These are phyloP conservation scores for Cordyceps pruinosa DNA, from an alignment of 2,329 filamentous ascomycete species.

Conservation along the genomic window DNA sequence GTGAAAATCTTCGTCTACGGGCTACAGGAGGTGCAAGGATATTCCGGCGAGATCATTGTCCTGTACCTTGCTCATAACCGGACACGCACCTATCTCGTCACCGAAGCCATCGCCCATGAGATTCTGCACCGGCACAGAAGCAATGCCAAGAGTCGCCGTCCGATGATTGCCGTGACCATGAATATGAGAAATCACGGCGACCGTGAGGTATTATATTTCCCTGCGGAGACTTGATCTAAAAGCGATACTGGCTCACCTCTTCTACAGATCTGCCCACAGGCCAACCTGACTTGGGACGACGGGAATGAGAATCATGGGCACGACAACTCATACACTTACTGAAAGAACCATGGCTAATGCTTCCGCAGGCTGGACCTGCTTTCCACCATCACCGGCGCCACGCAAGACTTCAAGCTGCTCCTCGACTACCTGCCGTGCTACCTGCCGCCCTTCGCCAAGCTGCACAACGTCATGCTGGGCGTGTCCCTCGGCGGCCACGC, in stretches of 20 bases:
- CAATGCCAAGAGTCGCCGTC: background rate
- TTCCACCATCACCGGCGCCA: background rate
- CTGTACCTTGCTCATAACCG: slow-evolving; percentile 7
- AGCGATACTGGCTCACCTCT: background rate
- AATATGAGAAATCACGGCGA: slow-evolving; percentile 12
- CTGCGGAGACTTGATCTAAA: background rate
- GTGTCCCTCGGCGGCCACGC: slow-evolving; percentile 8
- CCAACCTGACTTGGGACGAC: background rate
- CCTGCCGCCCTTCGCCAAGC: background rate
- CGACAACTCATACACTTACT: background rate
- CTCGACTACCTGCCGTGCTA: slow-evolving; percentile 4
- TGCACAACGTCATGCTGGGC: slow-evolving; percentile 8
- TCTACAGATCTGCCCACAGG: background rate
- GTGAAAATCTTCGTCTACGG: slow-evolving; percentile 5
- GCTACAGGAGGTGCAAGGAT: background rate
- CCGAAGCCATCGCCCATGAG: slow-evolving; percentile 7
- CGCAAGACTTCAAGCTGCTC: slow-evolving; percentile 4
- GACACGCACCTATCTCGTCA: slow-evolving; percentile 7
- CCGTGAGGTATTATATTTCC: background rate
- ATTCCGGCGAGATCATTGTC: background rate
- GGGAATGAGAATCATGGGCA: slow-evolving; percentile 5
- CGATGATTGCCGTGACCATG: slow-evolving; percentile 8
- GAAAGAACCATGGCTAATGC: background rate
- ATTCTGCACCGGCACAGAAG: slow-evolving; percentile 3
- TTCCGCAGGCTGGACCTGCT: background rate